Base-by-base conservation (phyloP, 179 eudicot genomes). In the Silene coronaria region DNA sequence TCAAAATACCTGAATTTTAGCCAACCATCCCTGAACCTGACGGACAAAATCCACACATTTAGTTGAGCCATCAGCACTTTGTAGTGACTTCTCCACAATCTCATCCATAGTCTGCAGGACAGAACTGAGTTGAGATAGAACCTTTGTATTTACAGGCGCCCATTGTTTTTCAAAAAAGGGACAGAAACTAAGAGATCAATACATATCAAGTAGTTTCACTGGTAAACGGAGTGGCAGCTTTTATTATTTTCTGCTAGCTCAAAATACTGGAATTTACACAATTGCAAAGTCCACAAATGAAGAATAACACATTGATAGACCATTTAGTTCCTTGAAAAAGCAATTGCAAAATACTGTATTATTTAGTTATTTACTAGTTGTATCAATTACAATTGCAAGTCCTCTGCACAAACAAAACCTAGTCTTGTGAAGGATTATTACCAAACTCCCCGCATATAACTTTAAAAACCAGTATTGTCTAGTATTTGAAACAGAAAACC, bases 51-150 rank as follows among this genome's bases (percentile, higher is more conserved):
- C 97, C 83, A 86, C 88, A 78, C 97, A 95, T 27, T 74, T 76
- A 63, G 83, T 84, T 82, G 91, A 90, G 57, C 97, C 94, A 88
- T 91, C 97, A 75, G 58, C 82, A 80, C 89, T 88, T 55, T 67
- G 76, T 71, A 95, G 97, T 71, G 91, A 88, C 77, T 89, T 95
- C 59, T 95, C 96, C 78, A 84, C 75, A 60, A 95, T 95, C 82
- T 95, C 99, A 84, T 92, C 97, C 71, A 82, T 91, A 82, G 91
- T 88, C 99, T 95, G 91, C 86, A 85, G 55, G 79, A 75, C 71
- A 84, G 51, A 66, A 74, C 63, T 26, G 16, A 63, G 77, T 34
- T 67, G 36, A 70, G 27, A 30, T 13, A 72, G 19, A 66, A 72
- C 97, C 96, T 94, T 89, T 77, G 87, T 76, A 85, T 88, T 94